phyloP scores from a whole-genome alignment of 2,329 filamentous ascomycete genomes.

The Sporothrix brunneoviolacea region DNA sequence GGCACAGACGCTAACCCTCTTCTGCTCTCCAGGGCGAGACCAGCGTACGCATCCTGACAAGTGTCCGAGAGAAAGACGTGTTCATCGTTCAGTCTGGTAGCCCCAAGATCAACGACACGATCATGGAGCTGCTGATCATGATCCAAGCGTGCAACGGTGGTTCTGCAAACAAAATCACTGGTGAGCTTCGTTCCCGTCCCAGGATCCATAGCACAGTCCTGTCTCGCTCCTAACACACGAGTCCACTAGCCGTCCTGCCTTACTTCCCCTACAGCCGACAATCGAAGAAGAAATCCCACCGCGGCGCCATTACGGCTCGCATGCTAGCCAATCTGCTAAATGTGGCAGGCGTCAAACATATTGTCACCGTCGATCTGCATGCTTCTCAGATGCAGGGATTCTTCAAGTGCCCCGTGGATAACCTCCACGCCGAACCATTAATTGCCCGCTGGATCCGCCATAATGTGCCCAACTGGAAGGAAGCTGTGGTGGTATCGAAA shows the following conservation, averaged over 20 bases:
- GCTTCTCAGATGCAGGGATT: conserved; percentile 99
- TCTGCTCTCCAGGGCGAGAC: conserved; percentile 51
- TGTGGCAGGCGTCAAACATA: conserved; percentile 92
- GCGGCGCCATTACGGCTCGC: conserved; percentile 90
- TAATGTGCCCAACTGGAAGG: conserved; percentile 79
- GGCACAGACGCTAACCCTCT: conserved; percentile 14
- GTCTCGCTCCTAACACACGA: not conserved
- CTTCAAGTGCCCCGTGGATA: conserved; percentile 96
- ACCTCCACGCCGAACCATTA: conserved; percentile 90
- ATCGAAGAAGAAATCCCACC: conserved; percentile 97
- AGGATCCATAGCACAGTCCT: not conserved
- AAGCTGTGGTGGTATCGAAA: conserved; percentile 95
- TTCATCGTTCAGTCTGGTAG: conserved; percentile 98
- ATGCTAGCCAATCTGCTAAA: conserved; percentile 94
- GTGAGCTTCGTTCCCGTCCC: conserved; percentile 36
- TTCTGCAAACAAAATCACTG: conserved; percentile 92
- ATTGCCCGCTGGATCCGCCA: conserved; percentile 92
- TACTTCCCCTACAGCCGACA: conserved; percentile 99
- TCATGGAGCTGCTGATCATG: conserved; percentile 99
- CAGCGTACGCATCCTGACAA: conserved; percentile 61
- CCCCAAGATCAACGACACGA: conserved; percentile 92
- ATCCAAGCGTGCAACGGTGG: conserved; percentile 97
- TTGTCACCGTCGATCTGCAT: conserved; percentile 95
- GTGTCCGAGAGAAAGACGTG: conserved; percentile 94
- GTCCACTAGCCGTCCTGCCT: conserved; percentile 64